Base-by-base conservation (phyloP, 2,329 filamentous ascomycete genomes). In the Aspergillus fumigatiaffinis region DNA sequence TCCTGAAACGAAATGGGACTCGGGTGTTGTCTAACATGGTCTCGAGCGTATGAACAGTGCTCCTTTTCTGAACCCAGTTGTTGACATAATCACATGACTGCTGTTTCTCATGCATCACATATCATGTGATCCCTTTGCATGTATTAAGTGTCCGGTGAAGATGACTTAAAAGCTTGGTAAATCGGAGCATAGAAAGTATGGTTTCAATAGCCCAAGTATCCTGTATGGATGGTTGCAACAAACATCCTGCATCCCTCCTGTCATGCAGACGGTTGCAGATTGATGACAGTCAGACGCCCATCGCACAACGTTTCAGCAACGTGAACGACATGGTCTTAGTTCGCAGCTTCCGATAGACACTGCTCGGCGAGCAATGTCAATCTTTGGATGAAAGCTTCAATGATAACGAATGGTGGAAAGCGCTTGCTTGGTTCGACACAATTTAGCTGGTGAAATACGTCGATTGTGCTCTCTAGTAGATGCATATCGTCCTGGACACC, bases 391-490 rank as follows among this genome's bases (percentile, higher is more conserved):
- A 66, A 65, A 21, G 52, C 53, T 20, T 60, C 50, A 0, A 59
- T 58, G 2, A 65, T 12, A 25, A 60, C 61, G 29, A 66, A 62
- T 3, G 63, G 63, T 7, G 64, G 60, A 50, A 62, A 63, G 44
- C 9, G 32, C 14, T 17, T 17, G 32, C 32, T 38, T 3, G 14
- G 32, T 7, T 38, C 14, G 14, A 38, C 32, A 38, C 14, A 38
- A 38, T 38, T 38, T 7, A 38, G 32, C 32, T 38, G 32, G 32
- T 38, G 32, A 3, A 38, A 38, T 7, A 38, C 5, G 3, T 38
- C 14, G 14, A 54, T 50, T 3, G 58, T 61, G 38, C 56, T 53
- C 35, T 66, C 59, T 28, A 66, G 41, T 1, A 64, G 60, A 20
- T 57, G 52, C 10, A 66, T 26, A 44, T 66, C 64, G 2, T 57